phyloP scores from a whole-genome alignment of 75 land plant genomes.

The Selaginella tamariscina region DNA sequence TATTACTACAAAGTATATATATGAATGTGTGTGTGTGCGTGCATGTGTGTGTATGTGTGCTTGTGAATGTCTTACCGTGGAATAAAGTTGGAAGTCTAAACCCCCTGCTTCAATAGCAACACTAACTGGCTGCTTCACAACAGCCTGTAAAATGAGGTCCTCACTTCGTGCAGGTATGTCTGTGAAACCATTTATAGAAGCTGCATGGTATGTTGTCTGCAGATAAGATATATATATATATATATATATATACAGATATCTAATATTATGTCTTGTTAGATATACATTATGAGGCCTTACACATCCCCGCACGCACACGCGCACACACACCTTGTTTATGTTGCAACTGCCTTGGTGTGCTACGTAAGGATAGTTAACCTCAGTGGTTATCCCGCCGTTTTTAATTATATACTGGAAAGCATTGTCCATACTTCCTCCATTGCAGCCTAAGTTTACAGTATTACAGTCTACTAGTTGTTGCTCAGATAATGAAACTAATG shows the following conservation, averaged over 20 bases:
- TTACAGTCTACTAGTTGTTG: conserved; percentile 5
- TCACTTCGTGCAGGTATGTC: background rate
- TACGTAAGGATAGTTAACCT: conserved; percentile 4
- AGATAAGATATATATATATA: background rate
- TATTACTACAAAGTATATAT: no score
- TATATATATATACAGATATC: background rate
- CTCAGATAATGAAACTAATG: background rate
- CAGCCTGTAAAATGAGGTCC: background rate
- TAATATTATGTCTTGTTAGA: background rate
- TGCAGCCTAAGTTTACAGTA: background rate
- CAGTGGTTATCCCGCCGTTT: background rate
- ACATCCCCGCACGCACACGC: no score
- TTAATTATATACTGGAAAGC: conserved; percentile 1
- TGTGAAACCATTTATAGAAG: background rate
- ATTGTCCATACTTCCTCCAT: conserved; percentile 2
- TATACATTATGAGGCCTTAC: no score
- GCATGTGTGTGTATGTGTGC: no score
- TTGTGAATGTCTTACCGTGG: background rate
- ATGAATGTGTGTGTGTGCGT: no score
- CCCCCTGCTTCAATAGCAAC: background rate
- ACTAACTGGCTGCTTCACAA: background rate
- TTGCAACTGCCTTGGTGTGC: background rate
- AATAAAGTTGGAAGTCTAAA: background rate
- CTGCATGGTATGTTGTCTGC: background rate
- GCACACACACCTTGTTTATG: background rate